Evolutionary conservation across 345 rosid genomes (phyloP), one percentile per base, ranked within the genome.

Genomic region (Mercurialis annua): DNA sequence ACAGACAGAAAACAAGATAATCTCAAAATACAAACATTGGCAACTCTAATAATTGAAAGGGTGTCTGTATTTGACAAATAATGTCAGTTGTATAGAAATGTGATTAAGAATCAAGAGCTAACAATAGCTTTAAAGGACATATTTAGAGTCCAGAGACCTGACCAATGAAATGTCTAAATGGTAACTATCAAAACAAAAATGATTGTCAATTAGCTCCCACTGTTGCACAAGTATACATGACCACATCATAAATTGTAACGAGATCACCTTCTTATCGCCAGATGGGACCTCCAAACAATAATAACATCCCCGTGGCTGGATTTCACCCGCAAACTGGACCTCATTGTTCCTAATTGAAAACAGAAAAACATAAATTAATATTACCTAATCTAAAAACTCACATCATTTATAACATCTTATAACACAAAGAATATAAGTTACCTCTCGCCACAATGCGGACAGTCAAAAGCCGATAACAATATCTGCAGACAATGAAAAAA

Each of bases 271-370:
- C 46, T 9, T 87, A 68, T 88, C 89, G 23, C 96, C 89, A 40
- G 88, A 48, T 66, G 78, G 81, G 57, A 90, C 78, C 50, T 82
- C 73, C 80, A 90, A 77, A 66, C 10, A 66, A 71, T 86, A 90
- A 77, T 76, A 75, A 69, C 97, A 87, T 16, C 96, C 97, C 47
- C 80, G 76, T 6, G 87, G 81, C 77, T 90, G 97, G 67, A 92
- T 84, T 84, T 90, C 97, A 14, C 97, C 98, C 0, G 97, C 98
- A 81, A 90, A 93, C 80, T 93, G 97, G 70, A 90, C 96, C 77
- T 93, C 94, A 80, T 90, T 90, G 69, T 93, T 93, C 86, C 98
- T 85, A 66, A 73, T 34, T 61, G 50, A 0, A 49, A 12, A 27
- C 59, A 16, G 7, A n/a, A 48, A 3, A 20, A 31, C 24, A 59